Evolutionary conservation across 2,329 filamentous ascomycete genomes (phyloP), one percentile per base, ranked within the genome.

Genomic region (Pleurostoma richardsiae): DNA sequence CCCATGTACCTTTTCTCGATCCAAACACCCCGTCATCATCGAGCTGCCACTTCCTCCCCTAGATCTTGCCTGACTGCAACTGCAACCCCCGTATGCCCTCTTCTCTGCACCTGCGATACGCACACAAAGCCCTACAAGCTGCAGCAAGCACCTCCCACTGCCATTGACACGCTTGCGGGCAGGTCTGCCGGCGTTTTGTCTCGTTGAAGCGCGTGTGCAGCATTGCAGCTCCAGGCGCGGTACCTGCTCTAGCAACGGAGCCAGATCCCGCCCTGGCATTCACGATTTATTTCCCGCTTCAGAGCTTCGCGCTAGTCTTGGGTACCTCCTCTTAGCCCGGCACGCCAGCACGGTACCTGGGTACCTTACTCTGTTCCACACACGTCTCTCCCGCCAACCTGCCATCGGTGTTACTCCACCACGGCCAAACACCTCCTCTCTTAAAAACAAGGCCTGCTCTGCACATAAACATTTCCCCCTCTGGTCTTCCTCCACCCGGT

Each of bases 1-100:
- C 36, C 48, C 48, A 51, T 54, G 60, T 59, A 59, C 58, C 52
- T 54, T 41, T 43, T 30, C 39, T 19, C 27, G 29, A 42, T 26
- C 33, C 31, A 42, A 39, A 28, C 6, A 41, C 39, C 27, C 39
- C 11, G n/a, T 29, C 38, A 39, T 30, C 28, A 33, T 40, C 38
- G 29, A 30, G 19, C 19, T 19, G 19, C 8, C 33, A 8, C 33
- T 2, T 36, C 33, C 33, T 8, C 33, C 33, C n/a, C 33, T 36
- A 8, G 33, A 36, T 36, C 33, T 36, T 36, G 33, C 33, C n/a
- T 36, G 33, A 8, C 33, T n/a, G n/a, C 19, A 36, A 36, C 33
- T 8, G n/a, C 33, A 36, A 36, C 33, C 8, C 33, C n/a, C 33
- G 8, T 36, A 8, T 36, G 8, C n/a, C 33, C 33, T 36, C 8